Evolutionary conservation across 345 rosid genomes (phyloP), one percentile per base, ranked within the genome.

Genomic region (Citrus maxima): DNA sequence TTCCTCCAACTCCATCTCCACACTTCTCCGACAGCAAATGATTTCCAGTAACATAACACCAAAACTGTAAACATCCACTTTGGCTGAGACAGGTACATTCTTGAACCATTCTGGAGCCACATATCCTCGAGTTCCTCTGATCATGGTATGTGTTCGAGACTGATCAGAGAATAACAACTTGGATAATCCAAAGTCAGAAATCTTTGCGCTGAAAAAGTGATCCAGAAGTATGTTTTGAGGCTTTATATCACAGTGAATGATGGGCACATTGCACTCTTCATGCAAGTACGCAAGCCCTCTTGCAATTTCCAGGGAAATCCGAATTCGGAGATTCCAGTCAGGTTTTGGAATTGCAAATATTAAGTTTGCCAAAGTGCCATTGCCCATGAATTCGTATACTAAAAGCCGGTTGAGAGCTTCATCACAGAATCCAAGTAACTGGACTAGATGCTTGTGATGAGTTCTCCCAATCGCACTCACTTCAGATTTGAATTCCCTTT

Each of bases 61-160:
- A 59, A 74, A 84, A 58, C 86, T 84, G 55, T 80, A 80, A 10
- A 84, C 82, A 78, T 84, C 86, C 22, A 72, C 86, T 69, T 80
- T 80, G 22, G 77, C 77, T 2, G 86, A 74, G 14, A 80, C 56
- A 25, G 74, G 51, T n/a, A 63, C 81, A 62, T 71, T 71, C 62
- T 65, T 63, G 65, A 76, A 76, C 82, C 85, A 82, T 35, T 79
- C 85, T 7, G 82, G 82, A 70, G 85, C 80, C 35, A 78, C 64
- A 22, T 78, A 70, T 42, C 76, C 80, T 21, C 66, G 22, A 38
- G 80, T 78, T 70, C 80, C 80, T 78, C 80, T 30, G 21, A 71
- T 61, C 72, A 70, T 63, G 14, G 80, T 78, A 2, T 18, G 67
- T 13, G 72, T 67, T 30, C 38, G 68, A 67, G 66, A 70, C 38